These are phyloP conservation scores for Diaporthe destruens DNA, from an alignment of 2,329 filamentous ascomycete genomes.

Conservation along the genomic window DNA sequence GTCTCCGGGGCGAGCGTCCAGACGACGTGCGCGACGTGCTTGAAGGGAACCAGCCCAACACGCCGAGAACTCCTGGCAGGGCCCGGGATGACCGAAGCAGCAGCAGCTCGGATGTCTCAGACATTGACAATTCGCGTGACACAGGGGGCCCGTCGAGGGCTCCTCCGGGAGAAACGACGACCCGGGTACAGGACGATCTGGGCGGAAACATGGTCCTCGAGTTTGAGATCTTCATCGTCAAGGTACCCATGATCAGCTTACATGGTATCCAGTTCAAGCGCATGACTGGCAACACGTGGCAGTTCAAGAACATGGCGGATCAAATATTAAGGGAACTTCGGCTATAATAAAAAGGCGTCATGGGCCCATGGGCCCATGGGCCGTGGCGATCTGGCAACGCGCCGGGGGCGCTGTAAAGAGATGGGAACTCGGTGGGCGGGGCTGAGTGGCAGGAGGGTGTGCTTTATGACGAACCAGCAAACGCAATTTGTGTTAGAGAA, in stretches of 20 bases:
- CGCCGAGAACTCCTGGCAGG: slow-evolving; percentile 58
- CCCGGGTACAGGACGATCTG: slow-evolving; percentile 90
- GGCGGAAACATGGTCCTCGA: slow-evolving; percentile 86
- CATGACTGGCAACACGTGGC: slow-evolving; percentile 94
- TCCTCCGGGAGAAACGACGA: slow-evolving; percentile 86
- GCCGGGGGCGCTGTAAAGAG: slow-evolving; percentile 8
- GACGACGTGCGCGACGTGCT: slow-evolving; percentile 77
- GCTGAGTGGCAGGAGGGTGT: neutral
- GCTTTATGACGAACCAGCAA: slow-evolving; percentile 25
- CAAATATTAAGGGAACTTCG: slow-evolving; percentile 90
- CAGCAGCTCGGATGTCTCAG: slow-evolving; percentile 87
- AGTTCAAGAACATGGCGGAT: slow-evolving; percentile 98
- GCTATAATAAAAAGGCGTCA: slow-evolving; percentile 64
- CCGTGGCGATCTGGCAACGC: slow-evolving; percentile 2
- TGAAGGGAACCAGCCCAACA: slow-evolving; percentile 60
- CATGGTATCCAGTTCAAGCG: slow-evolving; percentile 99
- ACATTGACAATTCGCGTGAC: slow-evolving; percentile 67
- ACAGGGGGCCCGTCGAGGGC: slow-evolving; percentile 63
- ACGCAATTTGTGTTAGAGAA: slow-evolving; percentile 22
- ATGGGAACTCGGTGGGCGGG: neutral
- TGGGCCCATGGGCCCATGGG: neutral
- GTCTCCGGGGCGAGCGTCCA: slow-evolving; percentile 74
- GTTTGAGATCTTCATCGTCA: slow-evolving; percentile 98
- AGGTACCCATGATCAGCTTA: slow-evolving; percentile 90
- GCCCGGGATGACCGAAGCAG: slow-evolving; percentile 75